Evolutionary conservation across 1,139 yeast species (phyloP), one percentile per base, ranked within the genome.

Genomic region (Yamadazyma jaroonii): DNA sequence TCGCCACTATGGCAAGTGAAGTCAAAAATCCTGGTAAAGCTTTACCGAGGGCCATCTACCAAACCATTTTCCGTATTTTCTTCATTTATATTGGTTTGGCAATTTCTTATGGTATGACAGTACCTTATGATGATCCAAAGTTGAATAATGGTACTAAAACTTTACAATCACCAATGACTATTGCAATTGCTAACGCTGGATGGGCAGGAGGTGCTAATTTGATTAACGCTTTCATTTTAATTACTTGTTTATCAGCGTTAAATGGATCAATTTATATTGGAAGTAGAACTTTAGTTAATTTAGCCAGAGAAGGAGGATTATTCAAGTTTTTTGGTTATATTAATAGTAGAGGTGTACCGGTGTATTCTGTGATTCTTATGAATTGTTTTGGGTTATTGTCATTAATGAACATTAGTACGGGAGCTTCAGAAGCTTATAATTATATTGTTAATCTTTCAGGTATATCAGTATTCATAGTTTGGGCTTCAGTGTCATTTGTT

Each of bases 31-130:
- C 83, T 10, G 57, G 72, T 24, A 67, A 59, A 40, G 80, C 83
- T 12, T 66, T 79, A 14, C 84, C 84, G 6, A 63, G 57, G 33
- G 84, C 83, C 17, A 77, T 77, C 29, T 74, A 75, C 57, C 84
- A 79, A 41, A 77, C 82, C 0, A 62, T 77, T 34, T 61, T 72
- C 59, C 62, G 84, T 48, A 75, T 79, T 25, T 50, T 78, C 22
- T 54, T 72, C 38, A 74, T 78, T 26, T 79, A 78, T 50, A 69
- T 76, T 59, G 82, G 82, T 27, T 61, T 77, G 37, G 70, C 80
- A 4, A 54, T 77, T 10, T 57, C 64, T 36, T 77, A 77, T 46
- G 81, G 81, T 31, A 59, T 74, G 50, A 73, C 81, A 0, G 81
- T 77, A 20, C 76, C 82, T 2, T 77, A 64, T 45, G 63, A 76